Evolutionary conservation across 1,284 basidiomycete genomes (phyloP).

Genomic region (Chalciporus sp.): DNA sequence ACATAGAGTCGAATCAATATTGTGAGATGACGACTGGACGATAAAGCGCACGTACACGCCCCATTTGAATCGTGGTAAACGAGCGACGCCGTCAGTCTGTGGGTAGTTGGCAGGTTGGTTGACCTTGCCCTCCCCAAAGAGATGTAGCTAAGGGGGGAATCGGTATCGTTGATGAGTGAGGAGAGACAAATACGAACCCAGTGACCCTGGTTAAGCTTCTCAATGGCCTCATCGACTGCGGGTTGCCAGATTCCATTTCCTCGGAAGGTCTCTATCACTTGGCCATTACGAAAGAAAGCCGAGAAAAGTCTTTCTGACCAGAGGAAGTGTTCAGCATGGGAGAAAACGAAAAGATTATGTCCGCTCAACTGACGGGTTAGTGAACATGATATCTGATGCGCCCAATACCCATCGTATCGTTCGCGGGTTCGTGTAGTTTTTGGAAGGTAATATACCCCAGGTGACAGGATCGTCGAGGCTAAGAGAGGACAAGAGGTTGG

Average conservation of each 20-base stretch:
- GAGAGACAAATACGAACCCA: constrained; percentile 64
- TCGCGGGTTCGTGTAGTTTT: constrained; percentile 58
- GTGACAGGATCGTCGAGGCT: constrained; percentile 77
- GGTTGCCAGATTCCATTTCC: constrained; percentile 90
- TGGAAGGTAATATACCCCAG: constrained; percentile 81
- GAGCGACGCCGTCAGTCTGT: constrained; percentile 40
- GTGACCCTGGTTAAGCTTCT: constrained; percentile 76
- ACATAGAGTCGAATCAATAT: constrained; percentile 5
- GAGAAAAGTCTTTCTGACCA: constrained; percentile 67
- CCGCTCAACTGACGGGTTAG: constrained; percentile 68
- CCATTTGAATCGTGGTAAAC: constrained; percentile 91
- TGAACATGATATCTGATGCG: constrained; percentile 96
- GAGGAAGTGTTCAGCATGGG: constrained; percentile 15
- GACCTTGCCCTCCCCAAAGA: constrained; percentile 94
- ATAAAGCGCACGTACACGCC: constrained; percentile 71
- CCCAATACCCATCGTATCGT: constrained; percentile 85
- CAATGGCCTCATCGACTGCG: constrained; percentile 82
- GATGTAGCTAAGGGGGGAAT: constrained; percentile 67
- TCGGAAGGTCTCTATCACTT: constrained; percentile 92
- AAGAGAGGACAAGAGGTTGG: constrained; percentile 9
- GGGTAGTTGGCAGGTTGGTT: constrained; percentile 71
- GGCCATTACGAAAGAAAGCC: constrained; percentile 86
- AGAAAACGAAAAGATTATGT: constrained; percentile 5
- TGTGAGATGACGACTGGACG: constrained; percentile 2
- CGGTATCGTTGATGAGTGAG: constrained; percentile 4